Conservation (phyloP, 257 asterid genomes). For the Anisodus tanguticus region DNA sequence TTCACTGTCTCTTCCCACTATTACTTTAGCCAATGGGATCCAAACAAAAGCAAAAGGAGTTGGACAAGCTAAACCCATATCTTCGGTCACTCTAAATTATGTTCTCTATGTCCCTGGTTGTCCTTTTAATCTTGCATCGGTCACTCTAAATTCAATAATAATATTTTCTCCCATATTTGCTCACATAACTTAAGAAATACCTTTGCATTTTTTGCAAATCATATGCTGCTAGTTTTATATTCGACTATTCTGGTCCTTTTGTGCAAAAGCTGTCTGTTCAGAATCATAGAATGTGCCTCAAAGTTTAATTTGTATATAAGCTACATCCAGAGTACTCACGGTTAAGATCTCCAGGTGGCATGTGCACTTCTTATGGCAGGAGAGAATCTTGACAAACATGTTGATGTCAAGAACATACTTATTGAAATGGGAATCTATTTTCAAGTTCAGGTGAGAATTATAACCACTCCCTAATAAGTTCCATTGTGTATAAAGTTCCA, state of each 20-base stretch:
- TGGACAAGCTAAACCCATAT: no score
- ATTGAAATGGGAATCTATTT: constrained; percentile 92
- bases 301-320: constrained; percentile 6
- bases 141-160: background rate
- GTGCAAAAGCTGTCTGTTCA: background rate
- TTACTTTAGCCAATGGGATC: no score
- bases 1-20: no score
- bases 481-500: background rate
- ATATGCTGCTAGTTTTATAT: background rate
- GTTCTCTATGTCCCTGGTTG: no score
- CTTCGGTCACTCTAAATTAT: no score
- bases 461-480: constrained; percentile 20
- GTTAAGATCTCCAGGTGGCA: constrained; percentile 64
- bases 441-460: constrained; percentile 82
- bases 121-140: no score
- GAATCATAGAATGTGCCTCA: background rate
- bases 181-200: background rate
- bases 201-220: background rate
- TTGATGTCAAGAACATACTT: constrained; percentile 70
- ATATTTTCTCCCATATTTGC: no score
- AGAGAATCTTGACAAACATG: constrained; percentile 78
- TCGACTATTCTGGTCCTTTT: background rate
- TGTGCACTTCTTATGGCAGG: constrained; percentile 95
- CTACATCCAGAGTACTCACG: constrained; percentile 9
- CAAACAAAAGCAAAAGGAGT: no score